Conservation (phyloP, 78 protist genomes). For the Dictyostelium capitatum region DNA sequence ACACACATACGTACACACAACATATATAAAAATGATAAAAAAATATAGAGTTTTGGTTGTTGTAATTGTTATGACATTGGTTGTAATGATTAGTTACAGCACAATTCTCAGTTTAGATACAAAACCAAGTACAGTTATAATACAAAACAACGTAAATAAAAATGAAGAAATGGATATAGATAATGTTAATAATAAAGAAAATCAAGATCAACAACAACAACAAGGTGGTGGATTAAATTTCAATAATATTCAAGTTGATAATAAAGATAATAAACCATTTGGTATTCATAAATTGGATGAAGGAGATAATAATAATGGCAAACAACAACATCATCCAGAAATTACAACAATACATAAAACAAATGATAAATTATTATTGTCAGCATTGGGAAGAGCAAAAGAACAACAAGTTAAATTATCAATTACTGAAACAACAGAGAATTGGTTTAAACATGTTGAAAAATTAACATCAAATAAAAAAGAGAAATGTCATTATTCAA, state of each 20-base stretch:
- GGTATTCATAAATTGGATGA: no score
- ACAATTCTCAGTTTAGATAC: neutral
- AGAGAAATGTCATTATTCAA: constrained; percentile 30
- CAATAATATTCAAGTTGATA: neutral
- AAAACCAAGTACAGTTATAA: neutral
- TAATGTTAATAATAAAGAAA: neutral
- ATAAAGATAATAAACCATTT: neutral
- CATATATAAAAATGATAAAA: neutral
- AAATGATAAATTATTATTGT: neutral
- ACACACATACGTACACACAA: no score
- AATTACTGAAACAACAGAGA: neutral
- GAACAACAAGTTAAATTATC: neutral
- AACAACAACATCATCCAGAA: neutral
- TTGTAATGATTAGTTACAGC: neutral
- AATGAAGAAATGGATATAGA: constrained; percentile 16
- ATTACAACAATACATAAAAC: neutral
- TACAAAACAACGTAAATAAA: neutral
- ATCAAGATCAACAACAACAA: neutral
- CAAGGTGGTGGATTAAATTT: neutral
- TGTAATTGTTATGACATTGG: constrained; percentile 1
- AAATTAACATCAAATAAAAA: neutral
- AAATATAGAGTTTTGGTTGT: constrained; percentile 1
- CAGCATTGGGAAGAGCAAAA: neutral
- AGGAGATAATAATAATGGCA: neutral
- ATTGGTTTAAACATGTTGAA: neutral